phyloP scores from a whole-genome alignment of 1,284 basidiomycete genomes.

The Puccinia hordei region DNA sequence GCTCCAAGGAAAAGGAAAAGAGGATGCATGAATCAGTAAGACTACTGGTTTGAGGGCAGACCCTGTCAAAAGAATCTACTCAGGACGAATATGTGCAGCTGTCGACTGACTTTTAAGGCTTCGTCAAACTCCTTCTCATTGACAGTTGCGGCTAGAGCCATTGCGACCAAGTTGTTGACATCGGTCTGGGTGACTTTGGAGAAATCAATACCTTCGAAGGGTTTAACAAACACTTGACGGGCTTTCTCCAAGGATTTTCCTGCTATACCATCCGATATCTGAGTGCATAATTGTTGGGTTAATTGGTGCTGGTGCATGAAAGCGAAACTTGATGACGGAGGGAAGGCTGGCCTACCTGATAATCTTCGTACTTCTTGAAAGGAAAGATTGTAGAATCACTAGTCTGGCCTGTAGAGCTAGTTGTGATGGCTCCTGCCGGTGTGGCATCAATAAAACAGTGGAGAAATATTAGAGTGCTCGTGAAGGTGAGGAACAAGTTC shows the following conservation, averaged over 20 bases:
- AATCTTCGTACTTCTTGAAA: conserved; percentile 2
- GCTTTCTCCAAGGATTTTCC: conserved; percentile 9
- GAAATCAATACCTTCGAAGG: not conserved
- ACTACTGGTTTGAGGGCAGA: not conserved
- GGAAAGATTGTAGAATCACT: conserved; percentile 7
- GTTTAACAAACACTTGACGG: not conserved
- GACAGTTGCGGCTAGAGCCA: not conserved
- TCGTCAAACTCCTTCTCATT: conserved; percentile 8
- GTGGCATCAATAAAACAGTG: not conserved
- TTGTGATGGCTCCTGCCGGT: not conserved
- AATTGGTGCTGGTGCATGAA: not conserved
- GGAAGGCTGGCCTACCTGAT: not conserved
- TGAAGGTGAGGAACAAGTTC: not conserved
- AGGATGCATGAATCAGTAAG: not conserved
- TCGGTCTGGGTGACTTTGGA: not conserved
- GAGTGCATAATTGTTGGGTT: not conserved
- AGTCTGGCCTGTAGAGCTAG: not conserved
- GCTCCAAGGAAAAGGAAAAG: no score
- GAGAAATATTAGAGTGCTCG: not conserved
- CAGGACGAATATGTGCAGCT: not conserved
- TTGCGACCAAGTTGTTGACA: not conserved
- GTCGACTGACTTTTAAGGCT: conserved; percentile 11
- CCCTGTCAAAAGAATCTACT: not conserved
- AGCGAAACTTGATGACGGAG: no score
- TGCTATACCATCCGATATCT: conserved; percentile 24